Conservation (phyloP, 768 basidiomycete genomes). For the Rhizopogon vulgaris region DNA sequence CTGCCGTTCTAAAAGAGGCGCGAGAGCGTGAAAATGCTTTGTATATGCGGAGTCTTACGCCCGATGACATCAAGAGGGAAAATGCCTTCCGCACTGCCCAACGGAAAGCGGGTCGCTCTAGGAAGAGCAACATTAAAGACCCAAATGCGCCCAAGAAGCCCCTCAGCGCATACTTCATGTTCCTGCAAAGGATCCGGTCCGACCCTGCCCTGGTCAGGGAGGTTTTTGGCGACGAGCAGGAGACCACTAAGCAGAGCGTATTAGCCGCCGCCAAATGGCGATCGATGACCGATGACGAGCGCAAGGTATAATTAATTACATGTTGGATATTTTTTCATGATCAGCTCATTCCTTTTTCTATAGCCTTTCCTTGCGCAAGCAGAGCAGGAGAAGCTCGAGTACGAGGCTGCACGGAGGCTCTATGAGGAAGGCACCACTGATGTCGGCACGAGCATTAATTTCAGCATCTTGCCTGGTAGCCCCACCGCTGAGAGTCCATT, state of each 20-base stretch:
- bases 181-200: conserved; percentile 83
- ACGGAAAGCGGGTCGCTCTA: conserved; percentile 87
- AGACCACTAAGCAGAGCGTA: conserved; percentile 93
- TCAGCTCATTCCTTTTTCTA: conserved; percentile 10
- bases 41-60: conserved; percentile 85
- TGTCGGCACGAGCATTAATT: conserved; percentile 71
- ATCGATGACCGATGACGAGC: conserved; percentile 87
- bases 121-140: conserved; percentile 93
- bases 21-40: conserved; percentile 76
- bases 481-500: conserved; percentile 40
- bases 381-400: conserved; percentile 92
- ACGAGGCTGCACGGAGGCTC: conserved; percentile 76
- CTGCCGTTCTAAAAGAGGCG: conserved; percentile 77
- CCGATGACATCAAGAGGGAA: conserved; percentile 92
- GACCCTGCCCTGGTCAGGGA: conserved; percentile 67
- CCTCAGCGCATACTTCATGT: conserved; percentile 91
- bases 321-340: background rate
- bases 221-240: conserved; percentile 85
- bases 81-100: conserved; percentile 88
- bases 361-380: conserved; percentile 92
- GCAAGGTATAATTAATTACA: conserved; percentile 55
- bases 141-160: conserved; percentile 97
- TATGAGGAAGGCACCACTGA: conserved; percentile 81
- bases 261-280: conserved; percentile 92
- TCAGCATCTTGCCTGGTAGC: conserved; percentile 71